A percentile compares a stretch with the other conserved stretches of the same genome.
Evolutionary conservation across 768 basidiomycete genomes (phyloP).

Genomic region (Mrakia hoshinonis): DNA sequence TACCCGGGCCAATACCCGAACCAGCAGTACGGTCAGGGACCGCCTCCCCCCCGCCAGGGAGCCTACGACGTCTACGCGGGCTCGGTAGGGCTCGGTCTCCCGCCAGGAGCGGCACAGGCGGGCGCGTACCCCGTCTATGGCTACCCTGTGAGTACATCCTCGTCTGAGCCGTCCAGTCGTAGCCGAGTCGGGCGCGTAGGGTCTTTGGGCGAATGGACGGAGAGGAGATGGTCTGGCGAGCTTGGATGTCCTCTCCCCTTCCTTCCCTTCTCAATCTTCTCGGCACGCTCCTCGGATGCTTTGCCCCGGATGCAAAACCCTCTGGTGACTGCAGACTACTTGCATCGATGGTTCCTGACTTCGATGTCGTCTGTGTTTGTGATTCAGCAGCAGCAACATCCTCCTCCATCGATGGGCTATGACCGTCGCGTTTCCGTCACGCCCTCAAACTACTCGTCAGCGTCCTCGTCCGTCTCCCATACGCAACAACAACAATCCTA

Average conservation of each 20-base stretch:
- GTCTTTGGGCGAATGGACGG: too few species aligned
- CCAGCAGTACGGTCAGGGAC: neutral
- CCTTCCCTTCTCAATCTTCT: neutral
- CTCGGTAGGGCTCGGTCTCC: conserved; percentile 1
- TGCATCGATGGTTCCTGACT: too few species aligned
- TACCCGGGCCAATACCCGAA: conserved; percentile 1
- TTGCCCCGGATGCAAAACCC: too few species aligned
- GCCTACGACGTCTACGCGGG: conserved; percentile 19
- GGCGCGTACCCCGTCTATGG: conserved; percentile 9
- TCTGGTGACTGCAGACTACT: too few species aligned
- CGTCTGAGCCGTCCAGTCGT: too few species aligned
- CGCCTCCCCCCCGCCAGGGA: neutral
- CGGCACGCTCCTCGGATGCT: neutral
- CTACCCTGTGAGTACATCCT: conserved; percentile 11
- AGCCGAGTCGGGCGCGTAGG: neutral
- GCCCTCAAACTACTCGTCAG: conserved; percentile 12
- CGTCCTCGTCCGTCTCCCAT: neutral
- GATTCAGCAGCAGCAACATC: neutral
- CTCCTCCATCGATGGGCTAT: conserved; percentile 1
- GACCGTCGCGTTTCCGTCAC: conserved; percentile 18
- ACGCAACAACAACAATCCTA: conserved; percentile 2
- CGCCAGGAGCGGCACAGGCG: neutral
- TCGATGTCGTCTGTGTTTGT: too few species aligned
- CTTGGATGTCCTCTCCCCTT: neutral
- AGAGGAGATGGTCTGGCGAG: neutral